These are phyloP conservation scores for Lasiosphaeria ovina DNA, from an alignment of 495 filamentous ascomycete genomes.

Conservation along the genomic window DNA sequence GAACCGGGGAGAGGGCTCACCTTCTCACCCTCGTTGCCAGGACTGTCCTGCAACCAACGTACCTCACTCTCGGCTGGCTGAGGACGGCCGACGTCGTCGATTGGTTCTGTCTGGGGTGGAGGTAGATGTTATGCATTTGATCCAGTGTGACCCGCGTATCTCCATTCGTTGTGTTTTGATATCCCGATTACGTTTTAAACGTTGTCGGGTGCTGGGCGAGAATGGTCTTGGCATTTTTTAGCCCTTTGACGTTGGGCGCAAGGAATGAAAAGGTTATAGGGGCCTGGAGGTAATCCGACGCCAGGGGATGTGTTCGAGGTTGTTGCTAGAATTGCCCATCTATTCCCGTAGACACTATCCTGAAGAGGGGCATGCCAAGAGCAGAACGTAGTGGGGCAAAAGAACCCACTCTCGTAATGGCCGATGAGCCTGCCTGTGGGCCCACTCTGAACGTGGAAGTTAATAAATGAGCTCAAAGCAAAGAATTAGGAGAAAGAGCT, in stretches of 20 bases:
- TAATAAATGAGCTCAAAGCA: too few relatives aligned
- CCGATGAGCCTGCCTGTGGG: too few relatives aligned
- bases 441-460: too few relatives aligned
- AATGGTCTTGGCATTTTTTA: slow-evolving; percentile 53
- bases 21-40: slow-evolving; percentile 1
- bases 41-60: not conserved
- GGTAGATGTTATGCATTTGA: too few relatives aligned
- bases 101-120: not conserved
- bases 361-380: too few relatives aligned
- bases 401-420: too few relatives aligned
- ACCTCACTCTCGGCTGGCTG: slow-evolving; percentile 1
- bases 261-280: slow-evolving; percentile 91
- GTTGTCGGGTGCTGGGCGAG: slow-evolving; percentile 41
- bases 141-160: too few relatives aligned
- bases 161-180: too few relatives aligned
- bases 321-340: slow-evolving; percentile 90
- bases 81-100: not conserved
- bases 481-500: too few relatives aligned
- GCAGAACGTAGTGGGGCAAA: too few relatives aligned
- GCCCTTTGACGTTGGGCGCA: slow-evolving; percentile 83
- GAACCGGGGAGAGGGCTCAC: slow-evolving; percentile 1
- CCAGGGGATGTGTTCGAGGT: slow-evolving; percentile 71
- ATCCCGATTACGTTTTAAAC: too few relatives aligned
- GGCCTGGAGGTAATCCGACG: slow-evolving; percentile 60
- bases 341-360: slow-evolving; percentile 32